Percentiles rank a stretch among this genome's conserved stretches.
These are phyloP conservation scores for Claviceps spartinae DNA, from an alignment of 2,329 filamentous ascomycete species.

Conservation along the genomic window DNA sequence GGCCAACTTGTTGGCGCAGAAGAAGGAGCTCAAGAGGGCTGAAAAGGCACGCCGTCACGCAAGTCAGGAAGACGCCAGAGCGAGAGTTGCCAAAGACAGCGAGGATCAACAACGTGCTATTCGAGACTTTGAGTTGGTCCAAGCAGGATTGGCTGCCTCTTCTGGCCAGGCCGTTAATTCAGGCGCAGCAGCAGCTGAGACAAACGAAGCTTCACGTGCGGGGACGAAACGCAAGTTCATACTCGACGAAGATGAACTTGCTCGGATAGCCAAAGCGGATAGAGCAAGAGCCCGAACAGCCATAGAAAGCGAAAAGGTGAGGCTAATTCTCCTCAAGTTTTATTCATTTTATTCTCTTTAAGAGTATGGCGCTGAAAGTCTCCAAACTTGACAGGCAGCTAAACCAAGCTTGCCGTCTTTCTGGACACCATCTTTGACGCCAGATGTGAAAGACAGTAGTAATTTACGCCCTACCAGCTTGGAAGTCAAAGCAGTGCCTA, in stretches of 20 bases:
- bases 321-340: not conserved
- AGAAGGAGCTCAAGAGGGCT: slow-evolving; percentile 76
- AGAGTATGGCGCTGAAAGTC: slow-evolving; percentile 5
- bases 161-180: slow-evolving; percentile 25
- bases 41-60: slow-evolving; percentile 52
- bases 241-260: slow-evolving; percentile 63
- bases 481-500: slow-evolving; percentile 51
- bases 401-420: slow-evolving; percentile 70
- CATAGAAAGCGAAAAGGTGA: slow-evolving; percentile 59
- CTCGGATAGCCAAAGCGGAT: slow-evolving; percentile 56
- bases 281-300: slow-evolving; percentile 54
- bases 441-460: slow-evolving; percentile 31
- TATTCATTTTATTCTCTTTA: not conserved
- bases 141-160: slow-evolving; percentile 49
- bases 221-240: slow-evolving; percentile 56
- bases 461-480: slow-evolving; percentile 40
- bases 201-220: slow-evolving; percentile 4
- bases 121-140: slow-evolving; percentile 70
- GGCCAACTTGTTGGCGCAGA: slow-evolving; percentile 78
- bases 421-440: slow-evolving; percentile 81
- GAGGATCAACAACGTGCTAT: slow-evolving; percentile 60
- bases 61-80: slow-evolving; percentile 47
- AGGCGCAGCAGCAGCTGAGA: not conserved
- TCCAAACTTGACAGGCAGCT: slow-evolving; percentile 37
- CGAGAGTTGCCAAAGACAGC: slow-evolving; percentile 46